phyloP scores from a whole-genome alignment of 1,139 yeast species.

The Pichia sp. region DNA sequence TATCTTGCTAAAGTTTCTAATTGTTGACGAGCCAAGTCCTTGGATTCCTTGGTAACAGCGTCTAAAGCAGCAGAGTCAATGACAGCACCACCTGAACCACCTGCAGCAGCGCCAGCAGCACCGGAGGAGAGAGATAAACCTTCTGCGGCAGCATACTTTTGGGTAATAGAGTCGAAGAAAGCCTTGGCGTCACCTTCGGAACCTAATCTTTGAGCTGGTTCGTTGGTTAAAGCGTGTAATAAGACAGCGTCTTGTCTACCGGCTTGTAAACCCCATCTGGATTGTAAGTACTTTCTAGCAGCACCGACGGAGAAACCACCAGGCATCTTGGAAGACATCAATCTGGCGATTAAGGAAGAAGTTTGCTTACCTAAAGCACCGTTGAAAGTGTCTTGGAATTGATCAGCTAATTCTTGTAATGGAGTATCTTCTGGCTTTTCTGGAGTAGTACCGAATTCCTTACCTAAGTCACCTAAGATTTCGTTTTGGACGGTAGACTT shows the following conservation, averaged over 20 bases:
- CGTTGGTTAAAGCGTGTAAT: conserved; percentile 78
- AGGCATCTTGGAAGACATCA: conserved; percentile 97
- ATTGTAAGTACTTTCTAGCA: conserved; percentile 88
- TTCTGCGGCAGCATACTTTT: conserved; percentile 79
- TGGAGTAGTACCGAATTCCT: conserved; percentile 96
- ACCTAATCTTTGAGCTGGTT: conserved; percentile 87
- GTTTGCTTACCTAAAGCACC: conserved; percentile 96
- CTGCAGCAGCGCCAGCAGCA: conserved; percentile 31
- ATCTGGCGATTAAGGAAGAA: conserved; percentile 80
- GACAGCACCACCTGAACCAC: conserved; percentile 79
- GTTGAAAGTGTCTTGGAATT: conserved; percentile 83
- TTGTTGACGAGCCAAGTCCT: conserved; percentile 89
- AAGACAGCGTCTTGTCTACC: conserved; percentile 95
- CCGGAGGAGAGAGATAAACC: conserved; percentile 79
- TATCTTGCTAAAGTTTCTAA: conserved; percentile 93
- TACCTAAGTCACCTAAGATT: conserved; percentile 96
- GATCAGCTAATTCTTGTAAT: conserved; percentile 90
- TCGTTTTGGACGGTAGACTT: conserved; percentile 98
- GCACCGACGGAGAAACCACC: conserved; percentile 95
- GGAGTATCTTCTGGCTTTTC: conserved; percentile 99
- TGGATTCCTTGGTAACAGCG: conserved; percentile 88
- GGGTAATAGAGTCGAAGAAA: conserved; percentile 77
- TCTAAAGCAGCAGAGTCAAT: conserved; percentile 96
- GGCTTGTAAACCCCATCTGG: conserved; percentile 86
- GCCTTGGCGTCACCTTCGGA: conserved; percentile 88